These are phyloP conservation scores for Leccinum pellstonianum DNA, from an alignment of 768 basidiomycete genomes.

Conservation along the genomic window DNA sequence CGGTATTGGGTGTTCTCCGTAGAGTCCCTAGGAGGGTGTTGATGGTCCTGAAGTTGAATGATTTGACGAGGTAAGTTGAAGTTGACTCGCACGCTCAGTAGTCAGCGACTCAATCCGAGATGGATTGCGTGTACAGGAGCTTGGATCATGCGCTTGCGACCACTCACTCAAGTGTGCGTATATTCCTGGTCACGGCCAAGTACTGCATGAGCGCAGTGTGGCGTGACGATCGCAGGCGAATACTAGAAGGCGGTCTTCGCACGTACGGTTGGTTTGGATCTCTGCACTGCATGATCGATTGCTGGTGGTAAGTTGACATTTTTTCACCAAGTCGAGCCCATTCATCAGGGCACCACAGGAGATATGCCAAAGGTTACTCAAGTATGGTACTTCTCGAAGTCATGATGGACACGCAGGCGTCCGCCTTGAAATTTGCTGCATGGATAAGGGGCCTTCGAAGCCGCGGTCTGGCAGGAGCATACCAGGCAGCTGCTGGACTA, in stretches of 20 bases:
- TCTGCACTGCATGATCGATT: conserved; percentile 57
- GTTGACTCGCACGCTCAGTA: background rate
- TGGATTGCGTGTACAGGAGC: conserved; percentile 44
- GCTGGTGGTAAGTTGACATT: conserved; percentile 65
- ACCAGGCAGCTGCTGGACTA: conserved; percentile 70
- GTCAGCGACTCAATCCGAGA: background rate
- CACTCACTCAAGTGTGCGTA: conserved; percentile 81
- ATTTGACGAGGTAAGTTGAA: conserved; percentile 63
- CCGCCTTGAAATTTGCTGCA: conserved; percentile 49
- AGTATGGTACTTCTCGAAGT: conserved; percentile 54
- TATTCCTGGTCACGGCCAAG: conserved; percentile 89
- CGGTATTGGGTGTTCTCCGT: conserved; percentile 85
- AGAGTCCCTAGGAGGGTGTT: conserved; percentile 80
- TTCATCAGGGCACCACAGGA: conserved; percentile 41
- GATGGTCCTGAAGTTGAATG: conserved; percentile 86
- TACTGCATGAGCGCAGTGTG: conserved; percentile 83
- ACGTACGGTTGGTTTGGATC: conserved; percentile 40
- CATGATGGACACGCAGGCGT: conserved; percentile 63
- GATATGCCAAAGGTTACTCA: conserved; percentile 53
- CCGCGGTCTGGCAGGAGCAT: conserved; percentile 63
- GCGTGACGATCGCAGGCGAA: conserved; percentile 60
- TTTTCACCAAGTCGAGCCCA: background rate
- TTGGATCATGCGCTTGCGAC: conserved; percentile 85
- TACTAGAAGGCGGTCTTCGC: conserved; percentile 52
- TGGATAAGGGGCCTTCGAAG: conserved; percentile 66